Evolutionary conservation across 257 asterid genomes (phyloP).

Genomic region (Thymus mandschuricus): DNA sequence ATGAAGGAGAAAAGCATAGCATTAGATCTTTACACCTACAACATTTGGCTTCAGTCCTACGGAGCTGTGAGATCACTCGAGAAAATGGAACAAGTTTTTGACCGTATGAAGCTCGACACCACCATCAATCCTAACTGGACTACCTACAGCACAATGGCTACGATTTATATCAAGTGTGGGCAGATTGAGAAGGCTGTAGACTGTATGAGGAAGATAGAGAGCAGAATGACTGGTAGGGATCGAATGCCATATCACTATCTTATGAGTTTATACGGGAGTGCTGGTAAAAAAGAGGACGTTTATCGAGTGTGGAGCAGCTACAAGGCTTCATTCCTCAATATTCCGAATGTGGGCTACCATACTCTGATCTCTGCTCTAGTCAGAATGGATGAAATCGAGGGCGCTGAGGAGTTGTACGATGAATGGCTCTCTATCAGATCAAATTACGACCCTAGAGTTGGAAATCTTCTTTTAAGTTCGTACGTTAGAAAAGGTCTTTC

Average conservation of each 20-base stretch:
- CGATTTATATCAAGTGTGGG: constrained; percentile 61
- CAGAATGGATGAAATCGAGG: constrained; percentile 66
- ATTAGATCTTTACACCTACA: constrained; percentile 70
- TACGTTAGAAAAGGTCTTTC: constrained; percentile 65
- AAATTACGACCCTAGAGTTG: constrained; percentile 68
- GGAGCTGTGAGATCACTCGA: constrained; percentile 63
- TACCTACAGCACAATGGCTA: constrained; percentile 88
- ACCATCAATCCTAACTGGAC: constrained; percentile 75
- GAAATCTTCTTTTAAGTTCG: constrained; percentile 64
- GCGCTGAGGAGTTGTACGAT: constrained; percentile 72
- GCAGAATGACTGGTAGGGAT: constrained; percentile 65
- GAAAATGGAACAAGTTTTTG: constrained; percentile 71
- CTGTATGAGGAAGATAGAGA: constrained; percentile 64
- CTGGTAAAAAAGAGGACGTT: constrained; percentile 78
- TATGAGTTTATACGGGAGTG: constrained; percentile 68
- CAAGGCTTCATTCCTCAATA: constrained; percentile 54
- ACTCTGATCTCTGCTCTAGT: constrained; percentile 67
- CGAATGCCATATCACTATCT: constrained; percentile 79
- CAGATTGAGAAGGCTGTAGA: constrained; percentile 61
- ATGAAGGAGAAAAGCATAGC: constrained; percentile 62
- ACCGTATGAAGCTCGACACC: constrained; percentile 64
- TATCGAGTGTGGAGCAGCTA: constrained; percentile 75
- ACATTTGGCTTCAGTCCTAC: constrained; percentile 77
- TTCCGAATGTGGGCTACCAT: constrained; percentile 78
- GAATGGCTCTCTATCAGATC: constrained; percentile 80